A percentile compares a stretch with the other conserved stretches of the same genome.
phyloP scores from a whole-genome alignment of 352 stramenopile species.

The Pythium biforme region DNA sequence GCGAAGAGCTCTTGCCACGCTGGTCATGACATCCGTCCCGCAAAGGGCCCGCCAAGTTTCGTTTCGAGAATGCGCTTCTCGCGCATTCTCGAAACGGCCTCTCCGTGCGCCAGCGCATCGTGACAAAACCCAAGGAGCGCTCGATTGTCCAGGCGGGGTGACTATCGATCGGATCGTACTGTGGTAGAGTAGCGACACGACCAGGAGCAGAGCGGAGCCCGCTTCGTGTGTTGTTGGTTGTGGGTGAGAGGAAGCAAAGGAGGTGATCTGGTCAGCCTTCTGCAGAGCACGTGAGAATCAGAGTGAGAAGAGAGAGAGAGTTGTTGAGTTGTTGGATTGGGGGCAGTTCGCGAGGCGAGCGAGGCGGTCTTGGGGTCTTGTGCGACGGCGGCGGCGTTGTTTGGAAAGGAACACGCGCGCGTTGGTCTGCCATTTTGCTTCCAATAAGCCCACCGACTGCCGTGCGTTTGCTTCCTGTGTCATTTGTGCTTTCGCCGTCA shows the following conservation, averaged over 20 bases:
- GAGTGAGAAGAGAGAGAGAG: not conserved
- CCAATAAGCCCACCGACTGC: not conserved
- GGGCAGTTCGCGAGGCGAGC: slow-evolving; percentile 12
- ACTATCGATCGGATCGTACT: not conserved
- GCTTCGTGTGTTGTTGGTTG: not conserved
- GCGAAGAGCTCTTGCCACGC: slow-evolving; percentile 1
- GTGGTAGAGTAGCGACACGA: not conserved
- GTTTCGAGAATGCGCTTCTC: slow-evolving; percentile 15
- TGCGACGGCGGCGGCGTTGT: not conserved
- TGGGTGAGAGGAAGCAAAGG: slow-evolving; percentile 2
- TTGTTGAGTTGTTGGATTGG: slow-evolving; percentile 1
- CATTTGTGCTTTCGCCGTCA: slow-evolving; percentile 24
- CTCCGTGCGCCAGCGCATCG: slow-evolving; percentile 8
- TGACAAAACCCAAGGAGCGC: slow-evolving; percentile 1
- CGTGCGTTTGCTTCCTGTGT: not conserved
- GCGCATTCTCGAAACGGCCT: slow-evolving; percentile 26
- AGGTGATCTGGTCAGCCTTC: not conserved
- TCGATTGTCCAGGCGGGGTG: slow-evolving; percentile 1
- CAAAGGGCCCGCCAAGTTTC: not conserved
- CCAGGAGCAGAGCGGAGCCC: not conserved
- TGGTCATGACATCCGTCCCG: slow-evolving; percentile 18
- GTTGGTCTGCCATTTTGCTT: not conserved
- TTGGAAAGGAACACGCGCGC: not conserved
- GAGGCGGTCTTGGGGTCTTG: not conserved
- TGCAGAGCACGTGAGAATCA: not conserved